Conservation (phyloP, 1,284 basidiomycete genomes). For the Peniophora sp. region DNA sequence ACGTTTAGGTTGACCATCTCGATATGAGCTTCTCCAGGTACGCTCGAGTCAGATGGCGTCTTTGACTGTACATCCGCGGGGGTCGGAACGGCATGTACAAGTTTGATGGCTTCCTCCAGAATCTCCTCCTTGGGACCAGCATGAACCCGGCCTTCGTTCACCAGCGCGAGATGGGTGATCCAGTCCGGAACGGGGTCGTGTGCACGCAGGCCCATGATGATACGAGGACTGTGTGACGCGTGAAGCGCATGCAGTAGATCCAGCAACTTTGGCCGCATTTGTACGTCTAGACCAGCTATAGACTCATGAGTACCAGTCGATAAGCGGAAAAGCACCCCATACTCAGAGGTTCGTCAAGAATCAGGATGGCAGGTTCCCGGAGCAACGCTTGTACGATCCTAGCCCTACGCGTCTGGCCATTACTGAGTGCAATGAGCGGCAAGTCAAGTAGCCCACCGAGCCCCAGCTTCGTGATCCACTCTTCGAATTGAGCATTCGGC, state of each 20-base stretch:
- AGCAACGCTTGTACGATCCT: constrained; percentile 78
- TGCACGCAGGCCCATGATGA: constrained; percentile 75
- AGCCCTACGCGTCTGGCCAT: constrained; percentile 88
- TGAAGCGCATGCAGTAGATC: constrained; percentile 57
- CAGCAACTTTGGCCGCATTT: constrained; percentile 50
- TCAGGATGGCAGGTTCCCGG: constrained; percentile 57
- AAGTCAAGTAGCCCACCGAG: constrained; percentile 65
- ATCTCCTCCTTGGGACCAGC: constrained; percentile 21
- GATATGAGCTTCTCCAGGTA: constrained; percentile 38
- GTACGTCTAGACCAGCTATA: constrained; percentile 66
- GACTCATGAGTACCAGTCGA: constrained; percentile 1
- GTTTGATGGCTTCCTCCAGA: constrained; percentile 2
- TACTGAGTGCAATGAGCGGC: constrained; percentile 78
- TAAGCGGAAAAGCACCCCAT: constrained; percentile 18
- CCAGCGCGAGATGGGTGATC: constrained; percentile 69
- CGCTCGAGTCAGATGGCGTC: constrained; percentile 1
- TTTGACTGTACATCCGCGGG: neutral
- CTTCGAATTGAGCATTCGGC: constrained; percentile 34
- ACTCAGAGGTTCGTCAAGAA: constrained; percentile 85
- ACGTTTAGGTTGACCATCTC: constrained; percentile 65
- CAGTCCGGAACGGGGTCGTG: constrained; percentile 81
- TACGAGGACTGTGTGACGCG: constrained; percentile 36
- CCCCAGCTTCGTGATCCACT: constrained; percentile 44
- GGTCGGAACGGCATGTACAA: neutral
- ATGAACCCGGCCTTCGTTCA: constrained; percentile 30